Evolutionary conservation across 257 asterid species (phyloP).

Genomic region (Nicotiana paniculata): DNA sequence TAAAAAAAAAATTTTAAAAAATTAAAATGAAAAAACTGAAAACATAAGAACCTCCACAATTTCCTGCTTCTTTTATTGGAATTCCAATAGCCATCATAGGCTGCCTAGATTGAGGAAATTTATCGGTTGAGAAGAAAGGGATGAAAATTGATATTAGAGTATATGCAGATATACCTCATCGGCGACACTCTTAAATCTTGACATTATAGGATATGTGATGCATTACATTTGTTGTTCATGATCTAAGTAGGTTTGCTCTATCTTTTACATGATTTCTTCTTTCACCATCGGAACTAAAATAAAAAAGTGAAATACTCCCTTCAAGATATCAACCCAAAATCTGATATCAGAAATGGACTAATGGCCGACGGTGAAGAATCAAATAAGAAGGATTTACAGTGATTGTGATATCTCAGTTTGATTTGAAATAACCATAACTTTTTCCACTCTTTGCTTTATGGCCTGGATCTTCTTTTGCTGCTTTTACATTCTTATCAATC

Average conservation of each 20-base stretch:
- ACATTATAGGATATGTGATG: not conserved
- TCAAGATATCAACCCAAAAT: not conserved
- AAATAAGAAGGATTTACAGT: not conserved
- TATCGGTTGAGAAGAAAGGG: not conserved
- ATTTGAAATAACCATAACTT: slow-evolving; percentile 17
- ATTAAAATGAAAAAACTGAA: not conserved
- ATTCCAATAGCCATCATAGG: not conserved
- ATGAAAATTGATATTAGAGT: not conserved
- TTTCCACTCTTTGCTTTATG: slow-evolving; percentile 32
- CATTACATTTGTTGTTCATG: not conserved
- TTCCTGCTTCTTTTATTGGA: not conserved
- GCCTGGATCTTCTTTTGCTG: slow-evolving; percentile 39
- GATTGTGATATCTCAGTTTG: not conserved
- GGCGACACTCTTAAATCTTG: not conserved
- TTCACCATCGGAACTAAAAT: not conserved
- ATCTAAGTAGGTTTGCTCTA: not conserved
- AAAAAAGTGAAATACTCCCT: not conserved
- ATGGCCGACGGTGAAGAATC: not conserved
- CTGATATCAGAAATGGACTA: not conserved
- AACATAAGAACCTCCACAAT: not conserved
- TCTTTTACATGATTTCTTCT: not conserved
- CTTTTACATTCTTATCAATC: slow-evolving; percentile 28
- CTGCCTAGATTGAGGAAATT: not conserved
- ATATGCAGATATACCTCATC: not conserved
- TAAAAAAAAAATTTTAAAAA: not conserved